A percentile compares a stretch with the other conserved stretches of the same genome.
Evolutionary conservation across 2,329 filamentous ascomycete genomes (phyloP).

Genomic region (Neofusicoccum laricinum): DNA sequence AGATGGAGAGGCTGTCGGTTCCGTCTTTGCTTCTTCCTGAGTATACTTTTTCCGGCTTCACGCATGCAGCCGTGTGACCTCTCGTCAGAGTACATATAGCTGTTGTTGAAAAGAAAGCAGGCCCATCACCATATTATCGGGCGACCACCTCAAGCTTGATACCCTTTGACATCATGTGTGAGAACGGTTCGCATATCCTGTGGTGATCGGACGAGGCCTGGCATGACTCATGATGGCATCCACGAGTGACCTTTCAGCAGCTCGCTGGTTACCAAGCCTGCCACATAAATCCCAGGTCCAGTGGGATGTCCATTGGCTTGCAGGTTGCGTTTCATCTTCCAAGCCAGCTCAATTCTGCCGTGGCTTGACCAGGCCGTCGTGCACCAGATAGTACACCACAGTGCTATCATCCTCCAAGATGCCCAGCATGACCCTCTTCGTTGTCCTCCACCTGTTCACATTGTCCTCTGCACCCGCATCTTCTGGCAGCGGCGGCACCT

Average conservation of each 20-base stretch:
- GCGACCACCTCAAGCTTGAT: background rate
- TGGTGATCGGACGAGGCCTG: no score
- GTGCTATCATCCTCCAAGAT: constrained; percentile 78
- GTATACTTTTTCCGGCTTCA: background rate
- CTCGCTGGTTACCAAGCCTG: no score
- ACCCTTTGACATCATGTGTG: no score
- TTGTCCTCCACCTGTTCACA: constrained; percentile 47
- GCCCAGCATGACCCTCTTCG: constrained; percentile 70
- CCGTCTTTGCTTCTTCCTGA: background rate
- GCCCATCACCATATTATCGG: background rate
- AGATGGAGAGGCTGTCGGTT: background rate
- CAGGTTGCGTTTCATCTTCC: background rate
- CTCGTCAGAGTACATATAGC: background rate
- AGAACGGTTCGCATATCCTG: no score
- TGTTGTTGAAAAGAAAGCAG: background rate
- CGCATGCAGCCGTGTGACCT: background rate
- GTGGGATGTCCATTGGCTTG: no score
- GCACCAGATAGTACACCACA: constrained; percentile 79
- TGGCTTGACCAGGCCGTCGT: constrained; percentile 84
- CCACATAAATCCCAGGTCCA: no score
- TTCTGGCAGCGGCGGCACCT: constrained; percentile 40
- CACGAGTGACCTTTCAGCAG: background rate
- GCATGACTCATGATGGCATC: background rate
- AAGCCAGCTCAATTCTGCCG: constrained; percentile 64
- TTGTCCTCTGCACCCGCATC: constrained; percentile 25